Evolutionary conservation across 257 asterid genomes (phyloP), one percentile per base, ranked within the genome.

Genomic region (Przewalskia tangutica): DNA sequence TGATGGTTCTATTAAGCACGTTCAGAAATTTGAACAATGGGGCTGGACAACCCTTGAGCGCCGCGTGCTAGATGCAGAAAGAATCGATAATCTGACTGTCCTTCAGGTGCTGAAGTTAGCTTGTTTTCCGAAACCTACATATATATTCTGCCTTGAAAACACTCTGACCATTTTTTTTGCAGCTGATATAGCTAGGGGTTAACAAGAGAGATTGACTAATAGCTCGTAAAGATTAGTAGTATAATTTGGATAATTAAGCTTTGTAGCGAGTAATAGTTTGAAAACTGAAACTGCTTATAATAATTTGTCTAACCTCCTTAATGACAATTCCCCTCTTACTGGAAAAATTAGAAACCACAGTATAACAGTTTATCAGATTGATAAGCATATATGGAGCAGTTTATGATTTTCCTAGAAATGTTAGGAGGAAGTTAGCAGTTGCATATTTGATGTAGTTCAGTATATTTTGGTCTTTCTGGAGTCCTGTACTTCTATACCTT

Each of bases 21-120:
- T 95, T 79, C 99, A 93, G 85, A 95, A 95, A 86, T 95, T 92
- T 84, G 96, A 94, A 85, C 95, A 92, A 75, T 95, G 98, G 99
- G 99, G 99, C 80, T 95, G 98, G 99, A 88, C 93, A 77, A 94
- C 99, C 58, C 91, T 95, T 87, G 86, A 86, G 77, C 92, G 97
- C 81, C 99, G 99, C 67, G 97, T 95, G 81, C 89, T 95, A 76
- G 94, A 92, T 88, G 98, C 97, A 77, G 93, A 90, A 83, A 93
- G 99, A 89, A 93, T 93, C 38, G 93, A 92, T 80, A 90, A 89
- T 81, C 88, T 95, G 89, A 86, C 88, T 83, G 80, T 83, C 82
- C 97, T 95, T 88, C 98, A 95, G 95, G 98, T 93, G 44, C 82
- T 51, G 11, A 65, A 54, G 27, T 42, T 50, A 77, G 20, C 79